These are phyloP conservation scores for Chlorella vulgaris DNA, from an alignment of 139 green algal species.

Conservation along the genomic window DNA sequence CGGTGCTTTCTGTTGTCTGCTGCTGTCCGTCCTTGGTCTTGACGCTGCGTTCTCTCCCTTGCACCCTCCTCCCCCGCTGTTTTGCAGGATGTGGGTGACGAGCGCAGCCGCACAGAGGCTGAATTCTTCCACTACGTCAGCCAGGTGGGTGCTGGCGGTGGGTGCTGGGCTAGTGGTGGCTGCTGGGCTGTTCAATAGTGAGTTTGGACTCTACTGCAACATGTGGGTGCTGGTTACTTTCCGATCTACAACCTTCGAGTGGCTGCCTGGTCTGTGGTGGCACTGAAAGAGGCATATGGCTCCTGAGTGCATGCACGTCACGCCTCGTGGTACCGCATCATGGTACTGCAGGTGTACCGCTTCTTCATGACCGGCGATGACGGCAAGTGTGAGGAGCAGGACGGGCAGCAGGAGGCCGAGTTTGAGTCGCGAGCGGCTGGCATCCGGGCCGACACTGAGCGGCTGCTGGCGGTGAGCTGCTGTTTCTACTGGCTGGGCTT, in stretches of 20 bases:
- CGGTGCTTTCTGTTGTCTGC: too few relatives aligned
- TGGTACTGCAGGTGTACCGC: conserved; percentile 54
- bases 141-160: conserved; percentile 1
- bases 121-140: conserved; percentile 78
- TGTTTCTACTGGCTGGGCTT: neutral
- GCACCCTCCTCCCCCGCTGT: neutral
- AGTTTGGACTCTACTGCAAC: too few relatives aligned
- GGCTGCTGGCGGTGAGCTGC: conserved; percentile 27
- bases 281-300: too few relatives aligned
- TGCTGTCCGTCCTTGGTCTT: too few relatives aligned
- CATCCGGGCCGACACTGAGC: conserved; percentile 33
- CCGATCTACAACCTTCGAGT: too few relatives aligned
- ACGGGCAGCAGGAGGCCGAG: conserved; percentile 62
- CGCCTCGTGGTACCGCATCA: neutral
- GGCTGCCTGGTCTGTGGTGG: neutral
- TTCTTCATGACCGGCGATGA: conserved; percentile 86
- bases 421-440: conserved; percentile 50
- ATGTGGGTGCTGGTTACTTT: too few relatives aligned
- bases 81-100: conserved; percentile 43
- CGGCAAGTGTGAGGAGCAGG: conserved; percentile 58
- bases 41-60: too few relatives aligned
- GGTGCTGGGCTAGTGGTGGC: neutral
- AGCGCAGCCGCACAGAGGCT: conserved; percentile 42
- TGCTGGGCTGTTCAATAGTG: too few relatives aligned
- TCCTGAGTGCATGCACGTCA: too few relatives aligned